Evolutionary conservation across 768 basidiomycete genomes (phyloP).

Genomic region (Mycena maculata): DNA sequence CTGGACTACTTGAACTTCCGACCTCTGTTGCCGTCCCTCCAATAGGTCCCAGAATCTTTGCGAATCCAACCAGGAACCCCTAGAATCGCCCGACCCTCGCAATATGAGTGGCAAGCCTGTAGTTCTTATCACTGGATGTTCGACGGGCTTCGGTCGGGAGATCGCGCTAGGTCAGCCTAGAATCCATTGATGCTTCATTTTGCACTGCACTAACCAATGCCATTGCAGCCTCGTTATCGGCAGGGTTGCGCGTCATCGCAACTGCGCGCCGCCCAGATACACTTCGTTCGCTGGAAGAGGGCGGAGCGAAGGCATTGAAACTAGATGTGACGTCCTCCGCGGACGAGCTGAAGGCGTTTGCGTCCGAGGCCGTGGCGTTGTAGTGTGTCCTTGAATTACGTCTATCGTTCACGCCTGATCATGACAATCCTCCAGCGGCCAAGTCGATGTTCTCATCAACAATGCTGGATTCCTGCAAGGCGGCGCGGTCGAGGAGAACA

Average conservation of each 20-base stretch:
- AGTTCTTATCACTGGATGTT: slow-evolving; percentile 45
- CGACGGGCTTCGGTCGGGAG: slow-evolving; percentile 45
- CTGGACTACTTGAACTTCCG: too few species aligned
- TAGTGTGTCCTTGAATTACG: neutral
- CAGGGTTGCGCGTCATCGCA: slow-evolving; percentile 18
- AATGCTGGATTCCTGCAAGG: slow-evolving; percentile 40
- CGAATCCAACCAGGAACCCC: too few species aligned
- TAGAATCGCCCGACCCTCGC: too few species aligned
- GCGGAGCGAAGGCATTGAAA: slow-evolving; percentile 17
- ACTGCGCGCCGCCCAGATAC: slow-evolving; percentile 26
- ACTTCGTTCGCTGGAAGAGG: neutral
- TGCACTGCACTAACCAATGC: neutral
- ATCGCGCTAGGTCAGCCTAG: slow-evolving; percentile 12
- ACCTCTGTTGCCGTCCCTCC: too few species aligned
- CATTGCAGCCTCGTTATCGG: slow-evolving; percentile 5
- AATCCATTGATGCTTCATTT: neutral
- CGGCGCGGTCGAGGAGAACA: slow-evolving; percentile 31
- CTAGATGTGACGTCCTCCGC: slow-evolving; percentile 18
- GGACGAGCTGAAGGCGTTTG: slow-evolving; percentile 17
- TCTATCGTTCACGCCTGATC: too few species aligned
- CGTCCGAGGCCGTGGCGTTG: neutral
- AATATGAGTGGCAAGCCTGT: too few species aligned
- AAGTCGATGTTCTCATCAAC: slow-evolving; percentile 41
- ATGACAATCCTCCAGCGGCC: slow-evolving; percentile 29
- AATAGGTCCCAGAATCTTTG: too few species aligned